Evolutionary conservation across 129 eudicot genomes (phyloP), one percentile per base, ranked within the genome.

Genomic region (Calendula officinalis): DNA sequence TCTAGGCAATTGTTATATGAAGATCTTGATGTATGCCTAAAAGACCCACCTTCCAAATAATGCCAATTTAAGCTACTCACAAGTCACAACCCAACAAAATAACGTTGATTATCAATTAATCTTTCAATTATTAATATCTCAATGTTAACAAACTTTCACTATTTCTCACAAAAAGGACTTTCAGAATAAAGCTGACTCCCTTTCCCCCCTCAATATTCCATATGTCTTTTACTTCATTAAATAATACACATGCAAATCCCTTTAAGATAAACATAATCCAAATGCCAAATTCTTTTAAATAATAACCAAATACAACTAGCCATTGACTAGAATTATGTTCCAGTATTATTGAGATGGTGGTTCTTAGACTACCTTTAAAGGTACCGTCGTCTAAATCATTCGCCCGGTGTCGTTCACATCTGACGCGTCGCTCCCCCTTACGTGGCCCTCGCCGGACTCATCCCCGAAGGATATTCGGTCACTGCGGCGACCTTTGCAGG

Each of bases 101-200:
- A 30, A 46, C 62, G 64, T 62, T 38, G 48, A 38, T 39, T 55
- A 39, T 76, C 7, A 69, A 69, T 36, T 3, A 7, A 36, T 41
- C 57, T 22, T 27, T 47, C 61, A 32, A 63, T 48, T 52, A 62
- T 12, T 61, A 34, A 63, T 67, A 67, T 56, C 70, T 45, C 58
- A 57, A 49, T 67, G 57, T 53, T 67, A 56, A 69, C 68, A 69
- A 70, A 76, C 67, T 63, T 63, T 49, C 71, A 65, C 71, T 56
- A 58, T 49, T 74, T 58, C 66, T 64, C 32, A 64, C 56, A 65
- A 44, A 56, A 62, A 80, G 64, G 79, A 67, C 70, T 52, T 52
- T 63, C 77, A 71, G 60, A 41, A 66, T 72, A 81, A 82, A 79
- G 81, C 80, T 70, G 81, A 85, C 75, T 70, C 74, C 56, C 87